Conservation (phyloP, 2,329 filamentous ascomycete genomes). For the Apiospora aurea region DNA sequence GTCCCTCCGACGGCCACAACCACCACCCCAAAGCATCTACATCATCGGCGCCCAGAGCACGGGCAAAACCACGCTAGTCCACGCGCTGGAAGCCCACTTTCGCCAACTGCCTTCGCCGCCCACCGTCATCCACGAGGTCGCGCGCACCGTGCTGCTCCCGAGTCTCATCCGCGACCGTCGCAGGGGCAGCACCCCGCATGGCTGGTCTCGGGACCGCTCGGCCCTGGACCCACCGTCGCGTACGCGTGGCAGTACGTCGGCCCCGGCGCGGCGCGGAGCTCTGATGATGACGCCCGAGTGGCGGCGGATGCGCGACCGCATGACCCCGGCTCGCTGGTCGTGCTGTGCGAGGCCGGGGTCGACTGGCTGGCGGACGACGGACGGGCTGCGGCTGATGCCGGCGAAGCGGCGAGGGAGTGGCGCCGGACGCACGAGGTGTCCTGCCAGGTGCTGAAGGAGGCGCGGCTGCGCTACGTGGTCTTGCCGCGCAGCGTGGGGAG, state of each 20-base stretch:
- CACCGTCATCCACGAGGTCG: conserved; percentile 46
- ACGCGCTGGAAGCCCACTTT: conserved; percentile 40
- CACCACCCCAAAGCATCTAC: conserved; percentile 41
- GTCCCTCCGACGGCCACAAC: neutral
- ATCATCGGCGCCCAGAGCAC: conserved; percentile 53
- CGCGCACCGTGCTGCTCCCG: conserved; percentile 34
- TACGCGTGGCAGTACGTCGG: conserved; percentile 46
- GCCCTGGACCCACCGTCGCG: conserved; percentile 49
- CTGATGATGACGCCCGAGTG: conserved; percentile 41
- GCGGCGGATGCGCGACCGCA: conserved; percentile 41
- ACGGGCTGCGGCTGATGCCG: conserved; percentile 45
- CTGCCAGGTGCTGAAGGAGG: conserved; percentile 30
- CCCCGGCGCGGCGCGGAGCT: conserved; percentile 32
- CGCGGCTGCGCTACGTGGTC: neutral
- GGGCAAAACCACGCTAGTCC: conserved; percentile 53
- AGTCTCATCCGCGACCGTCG: no score
- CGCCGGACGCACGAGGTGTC: conserved; percentile 36
- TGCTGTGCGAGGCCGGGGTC: conserved; percentile 49
- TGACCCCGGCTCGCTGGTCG: conserved; percentile 43
- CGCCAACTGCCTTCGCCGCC: conserved; percentile 27
- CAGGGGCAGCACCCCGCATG: no score
- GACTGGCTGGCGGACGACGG: conserved; percentile 47
- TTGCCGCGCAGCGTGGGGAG: neutral
- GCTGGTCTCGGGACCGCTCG: conserved; percentile 53
- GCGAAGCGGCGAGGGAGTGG: conserved; percentile 33